Conservation (phyloP, 108 stramenopile species). For the Stephanodiscus triporus region DNA sequence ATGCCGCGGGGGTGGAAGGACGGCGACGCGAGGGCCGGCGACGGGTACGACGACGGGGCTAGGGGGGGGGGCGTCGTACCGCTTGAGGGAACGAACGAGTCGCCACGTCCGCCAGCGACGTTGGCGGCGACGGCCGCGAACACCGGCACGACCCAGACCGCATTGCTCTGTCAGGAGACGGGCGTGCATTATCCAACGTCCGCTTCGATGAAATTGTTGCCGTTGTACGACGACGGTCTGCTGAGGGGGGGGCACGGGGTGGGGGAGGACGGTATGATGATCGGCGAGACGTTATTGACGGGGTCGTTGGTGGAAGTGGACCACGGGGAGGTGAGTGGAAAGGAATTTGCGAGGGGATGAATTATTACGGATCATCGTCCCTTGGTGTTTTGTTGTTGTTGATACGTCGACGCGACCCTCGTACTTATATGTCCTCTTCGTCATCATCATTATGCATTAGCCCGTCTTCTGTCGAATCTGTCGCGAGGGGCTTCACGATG, state of each 20-base stretch:
- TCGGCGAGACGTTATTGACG: constrained; percentile 5
- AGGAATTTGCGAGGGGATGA: neutral
- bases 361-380: neutral
- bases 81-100: neutral
- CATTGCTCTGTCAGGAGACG: constrained; percentile 19
- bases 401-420: neutral
- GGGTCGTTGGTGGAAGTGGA: constrained; percentile 19
- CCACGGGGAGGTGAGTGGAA: constrained; percentile 53
- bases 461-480: constrained; percentile 91
- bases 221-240: constrained; percentile 78
- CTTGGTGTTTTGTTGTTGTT: neutral
- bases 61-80: neutral
- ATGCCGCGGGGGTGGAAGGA: too few species aligned
- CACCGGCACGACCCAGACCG: too few species aligned
- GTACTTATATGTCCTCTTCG: neutral
- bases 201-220: constrained; percentile 66
- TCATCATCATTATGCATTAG: constrained; percentile 7
- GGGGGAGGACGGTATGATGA: constrained; percentile 21
- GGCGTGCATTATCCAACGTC: constrained; percentile 67
- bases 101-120: neutral
- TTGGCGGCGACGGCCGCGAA: neutral
- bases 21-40: constrained; percentile 19
- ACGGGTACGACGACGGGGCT: constrained; percentile 41
- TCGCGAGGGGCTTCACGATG: constrained; percentile 88
- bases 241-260: constrained; percentile 14